A percentile compares a stretch with the other conserved stretches of the same genome.
These are phyloP conservation scores for Trametes sp. DNA, from an alignment of 1,284 basidiomycete species.

Conservation along the genomic window DNA sequence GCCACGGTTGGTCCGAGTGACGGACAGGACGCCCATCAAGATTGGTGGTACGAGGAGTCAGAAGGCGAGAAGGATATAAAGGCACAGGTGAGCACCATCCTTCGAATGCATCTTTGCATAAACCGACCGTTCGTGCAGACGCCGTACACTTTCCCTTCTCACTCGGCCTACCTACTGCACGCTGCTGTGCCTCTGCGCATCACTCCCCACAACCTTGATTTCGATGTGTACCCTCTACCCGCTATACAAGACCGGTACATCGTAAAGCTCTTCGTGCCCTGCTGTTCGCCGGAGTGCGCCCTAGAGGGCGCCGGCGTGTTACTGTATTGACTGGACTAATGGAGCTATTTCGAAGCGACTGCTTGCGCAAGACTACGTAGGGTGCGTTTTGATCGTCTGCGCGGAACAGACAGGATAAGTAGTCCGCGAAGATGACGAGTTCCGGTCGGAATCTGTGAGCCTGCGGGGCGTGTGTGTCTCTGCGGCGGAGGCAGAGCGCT, in stretches of 20 bases:
- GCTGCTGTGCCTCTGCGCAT: not conserved
- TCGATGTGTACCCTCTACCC: not conserved
- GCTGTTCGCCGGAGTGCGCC: not conserved
- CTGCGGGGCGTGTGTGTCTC: not conserved
- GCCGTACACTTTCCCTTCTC: not conserved
- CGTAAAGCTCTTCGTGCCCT: not conserved
- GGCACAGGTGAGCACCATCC: constrained; percentile 9
- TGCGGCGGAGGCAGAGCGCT: constrained; percentile 11
- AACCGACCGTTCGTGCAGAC: not conserved
- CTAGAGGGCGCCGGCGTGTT: constrained; percentile 8
- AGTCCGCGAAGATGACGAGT: not conserved
- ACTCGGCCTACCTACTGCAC: not conserved
- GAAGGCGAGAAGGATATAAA: constrained; percentile 77
- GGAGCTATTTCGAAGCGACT: constrained; percentile 13
- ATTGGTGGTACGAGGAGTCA: constrained; percentile 88
- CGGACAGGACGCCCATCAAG: constrained; percentile 87
- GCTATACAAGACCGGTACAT: not conserved
- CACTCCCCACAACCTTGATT: not conserved
- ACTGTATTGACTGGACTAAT: constrained; percentile 30
- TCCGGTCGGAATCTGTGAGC: constrained; percentile 12
- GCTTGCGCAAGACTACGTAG: constrained; percentile 4
- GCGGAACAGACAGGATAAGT: not conserved
- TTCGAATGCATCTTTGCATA: not conserved
- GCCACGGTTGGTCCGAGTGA: constrained; percentile 66
- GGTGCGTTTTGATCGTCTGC: not conserved